These are phyloP conservation scores for Cercospora sp. DNA, from an alignment of 2,329 filamentous ascomycete genomes.

Conservation along the genomic window DNA sequence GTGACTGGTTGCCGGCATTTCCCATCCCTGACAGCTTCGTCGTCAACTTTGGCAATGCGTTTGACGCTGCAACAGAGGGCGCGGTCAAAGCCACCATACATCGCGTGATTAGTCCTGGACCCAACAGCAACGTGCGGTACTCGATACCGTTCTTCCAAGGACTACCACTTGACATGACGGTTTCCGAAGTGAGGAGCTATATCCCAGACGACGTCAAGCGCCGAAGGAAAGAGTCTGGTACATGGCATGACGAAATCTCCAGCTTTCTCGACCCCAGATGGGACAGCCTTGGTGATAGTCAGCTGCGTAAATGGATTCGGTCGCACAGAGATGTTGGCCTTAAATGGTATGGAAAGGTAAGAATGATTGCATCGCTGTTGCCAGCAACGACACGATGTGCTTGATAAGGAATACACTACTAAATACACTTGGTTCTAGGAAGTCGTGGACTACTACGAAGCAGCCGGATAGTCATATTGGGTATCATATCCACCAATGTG, in stretches of 20 bases:
- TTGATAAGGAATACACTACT: neutral
- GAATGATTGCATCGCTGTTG: neutral
- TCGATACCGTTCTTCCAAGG: conserved; percentile 45
- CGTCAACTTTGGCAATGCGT: conserved; percentile 61
- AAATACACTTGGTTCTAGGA: conserved; percentile 16
- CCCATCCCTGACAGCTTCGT: conserved; percentile 55
- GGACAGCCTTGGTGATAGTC: conserved; percentile 43
- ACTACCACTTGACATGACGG: conserved; percentile 40
- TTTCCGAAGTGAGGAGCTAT: conserved; percentile 45
- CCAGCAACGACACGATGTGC: neutral
- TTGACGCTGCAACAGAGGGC: conserved; percentile 59
- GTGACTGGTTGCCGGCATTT: conserved; percentile 55
- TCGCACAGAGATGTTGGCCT: conserved; percentile 40
- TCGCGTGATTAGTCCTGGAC: conserved; percentile 34
- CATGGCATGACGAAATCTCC: conserved; percentile 23
- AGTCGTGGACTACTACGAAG: conserved; percentile 32
- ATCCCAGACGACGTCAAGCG: conserved; percentile 34
- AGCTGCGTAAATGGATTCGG: conserved; percentile 41
- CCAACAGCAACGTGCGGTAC: conserved; percentile 32
- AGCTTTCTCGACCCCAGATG: conserved; percentile 38
- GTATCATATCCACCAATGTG: conserved; percentile 9
- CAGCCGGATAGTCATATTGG: conserved; percentile 1
- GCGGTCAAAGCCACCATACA: conserved; percentile 56
- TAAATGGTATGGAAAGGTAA: conserved; percentile 41
- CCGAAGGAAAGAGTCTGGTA: conserved; percentile 22